Conservation (phyloP, 1,284 basidiomycete species). For the Schizophyllum amplum region DNA sequence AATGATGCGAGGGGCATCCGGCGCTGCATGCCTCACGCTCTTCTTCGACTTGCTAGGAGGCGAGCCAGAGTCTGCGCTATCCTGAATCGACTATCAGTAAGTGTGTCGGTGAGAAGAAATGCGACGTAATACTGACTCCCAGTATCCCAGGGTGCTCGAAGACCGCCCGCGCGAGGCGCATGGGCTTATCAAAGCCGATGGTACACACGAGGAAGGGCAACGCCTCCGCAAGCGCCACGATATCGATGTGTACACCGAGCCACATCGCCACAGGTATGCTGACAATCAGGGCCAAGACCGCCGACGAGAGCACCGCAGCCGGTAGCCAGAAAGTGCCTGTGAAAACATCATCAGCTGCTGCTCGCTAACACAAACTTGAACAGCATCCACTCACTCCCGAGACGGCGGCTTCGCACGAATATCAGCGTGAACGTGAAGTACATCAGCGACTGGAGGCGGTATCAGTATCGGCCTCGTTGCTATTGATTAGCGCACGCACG, state of each 20-base stretch:
- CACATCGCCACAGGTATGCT: slow-evolving; percentile 81
- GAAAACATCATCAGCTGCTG: slow-evolving; percentile 32
- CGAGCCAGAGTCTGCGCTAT: background rate
- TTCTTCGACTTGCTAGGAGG: background rate
- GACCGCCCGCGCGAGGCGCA: slow-evolving; percentile 85
- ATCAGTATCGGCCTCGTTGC: background rate
- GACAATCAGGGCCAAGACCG: slow-evolving; percentile 84
- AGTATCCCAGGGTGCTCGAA: slow-evolving; percentile 69
- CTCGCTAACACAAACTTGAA: background rate
- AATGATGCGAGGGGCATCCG: slow-evolving; percentile 73
- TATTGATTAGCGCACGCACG: slow-evolving; percentile 24
- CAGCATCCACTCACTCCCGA: slow-evolving; percentile 36
- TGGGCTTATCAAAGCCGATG: slow-evolving; percentile 96
- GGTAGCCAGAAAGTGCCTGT: slow-evolving; percentile 72
- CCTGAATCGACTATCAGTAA: background rate
- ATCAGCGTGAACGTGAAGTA: slow-evolving; percentile 91
- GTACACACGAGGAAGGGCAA: slow-evolving; percentile 97
- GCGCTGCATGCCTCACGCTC: background rate
- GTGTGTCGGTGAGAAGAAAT: background rate
- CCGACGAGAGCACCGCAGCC: slow-evolving; percentile 76
- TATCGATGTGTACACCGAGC: slow-evolving; percentile 84
- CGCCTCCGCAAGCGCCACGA: slow-evolving; percentile 89
- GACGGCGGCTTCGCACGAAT: slow-evolving; percentile 77
- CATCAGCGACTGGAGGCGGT: slow-evolving; percentile 51
- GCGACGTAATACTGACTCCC: slow-evolving; percentile 11